Evolutionary conservation across 805 yeast species (phyloP).

Genomic region (Nakazawaea populi): DNA sequence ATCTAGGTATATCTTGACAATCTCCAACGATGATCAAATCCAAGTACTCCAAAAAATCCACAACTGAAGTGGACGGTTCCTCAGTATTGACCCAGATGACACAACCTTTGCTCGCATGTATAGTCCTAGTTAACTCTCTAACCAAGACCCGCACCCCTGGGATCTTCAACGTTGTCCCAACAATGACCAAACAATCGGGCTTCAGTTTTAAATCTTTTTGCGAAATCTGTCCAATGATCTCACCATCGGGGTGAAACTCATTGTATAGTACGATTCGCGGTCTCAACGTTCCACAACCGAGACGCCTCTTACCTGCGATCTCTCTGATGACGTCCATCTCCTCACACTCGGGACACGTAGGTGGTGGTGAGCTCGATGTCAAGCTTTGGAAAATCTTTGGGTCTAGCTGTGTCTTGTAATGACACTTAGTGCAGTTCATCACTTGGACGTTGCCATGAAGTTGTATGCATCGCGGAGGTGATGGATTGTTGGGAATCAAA

Average conservation of each 20-base stretch:
- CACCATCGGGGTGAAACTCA: constrained; percentile 84
- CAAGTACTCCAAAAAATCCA: constrained; percentile 43
- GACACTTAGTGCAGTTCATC: constrained; percentile 76
- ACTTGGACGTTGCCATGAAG: constrained; percentile 77
- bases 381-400: constrained; percentile 37
- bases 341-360: constrained; percentile 61
- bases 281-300: constrained; percentile 54
- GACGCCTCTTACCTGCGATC: constrained; percentile 61
- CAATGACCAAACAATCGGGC: constrained; percentile 76
- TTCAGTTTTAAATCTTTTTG: constrained; percentile 55
- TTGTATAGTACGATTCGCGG: constrained; percentile 68
- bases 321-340: constrained; percentile 51
- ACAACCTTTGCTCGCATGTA: constrained; percentile 51
- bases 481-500: constrained; percentile 30
- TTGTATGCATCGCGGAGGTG: constrained; percentile 59
- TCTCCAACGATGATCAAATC: constrained; percentile 61
- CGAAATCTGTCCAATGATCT: constrained; percentile 72
- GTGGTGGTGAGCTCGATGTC: constrained; percentile 22
- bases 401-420: constrained; percentile 46
- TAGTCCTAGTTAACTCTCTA: constrained; percentile 51
- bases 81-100: constrained; percentile 60
- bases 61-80: constrained; percentile 42
- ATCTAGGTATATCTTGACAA: constrained; percentile 48
- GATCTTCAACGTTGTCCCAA: constrained; percentile 81
- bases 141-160: constrained; percentile 65